phyloP scores from a whole-genome alignment of 2,329 filamentous ascomycete species.

The Aureobasidium leucospermi region DNA sequence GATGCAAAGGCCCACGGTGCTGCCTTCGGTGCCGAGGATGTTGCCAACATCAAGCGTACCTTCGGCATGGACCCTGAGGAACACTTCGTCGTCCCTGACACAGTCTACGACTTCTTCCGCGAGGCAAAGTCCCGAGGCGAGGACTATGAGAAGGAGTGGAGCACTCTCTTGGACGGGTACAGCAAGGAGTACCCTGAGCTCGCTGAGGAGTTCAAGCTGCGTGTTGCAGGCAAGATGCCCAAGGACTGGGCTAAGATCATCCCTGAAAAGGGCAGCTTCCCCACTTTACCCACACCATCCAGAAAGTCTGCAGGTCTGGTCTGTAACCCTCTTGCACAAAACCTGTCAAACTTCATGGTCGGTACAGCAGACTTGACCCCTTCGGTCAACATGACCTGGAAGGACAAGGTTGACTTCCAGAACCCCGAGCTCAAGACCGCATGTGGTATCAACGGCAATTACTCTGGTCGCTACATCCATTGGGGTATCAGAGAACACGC shows the following conservation, averaged over 20 bases:
- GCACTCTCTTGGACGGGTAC: constrained; percentile 38
- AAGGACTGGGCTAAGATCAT: constrained; percentile 44
- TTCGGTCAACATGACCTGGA: constrained; percentile 33
- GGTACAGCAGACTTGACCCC: constrained; percentile 32
- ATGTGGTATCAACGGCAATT: constrained; percentile 48
- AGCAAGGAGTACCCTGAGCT: constrained; percentile 42
- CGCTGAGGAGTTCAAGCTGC: constrained; percentile 40
- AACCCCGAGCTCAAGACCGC: constrained; percentile 27
- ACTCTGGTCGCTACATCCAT: constrained; percentile 45
- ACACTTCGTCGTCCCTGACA: constrained; percentile 32
- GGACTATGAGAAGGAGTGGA: constrained; percentile 42
- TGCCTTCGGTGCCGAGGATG: constrained; percentile 48
- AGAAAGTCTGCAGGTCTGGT: constrained; percentile 43
- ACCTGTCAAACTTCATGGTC: constrained; percentile 29
- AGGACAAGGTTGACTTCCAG: constrained; percentile 45
- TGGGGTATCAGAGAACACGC: constrained; percentile 56
- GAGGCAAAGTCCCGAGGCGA: constrained; percentile 42
- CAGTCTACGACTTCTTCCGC: constrained; percentile 46
- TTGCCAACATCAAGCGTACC: constrained; percentile 47
- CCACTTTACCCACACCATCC: constrained; percentile 42
- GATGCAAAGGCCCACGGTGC: constrained; percentile 52
- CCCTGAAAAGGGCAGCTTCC: constrained; percentile 39
- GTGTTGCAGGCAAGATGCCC: constrained; percentile 42
- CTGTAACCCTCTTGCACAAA: constrained; percentile 29
- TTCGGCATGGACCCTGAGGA: constrained; percentile 43